phyloP scores from a whole-genome alignment of 176 grass and related monocot genomes.

The Thinopyrum elongatum region DNA sequence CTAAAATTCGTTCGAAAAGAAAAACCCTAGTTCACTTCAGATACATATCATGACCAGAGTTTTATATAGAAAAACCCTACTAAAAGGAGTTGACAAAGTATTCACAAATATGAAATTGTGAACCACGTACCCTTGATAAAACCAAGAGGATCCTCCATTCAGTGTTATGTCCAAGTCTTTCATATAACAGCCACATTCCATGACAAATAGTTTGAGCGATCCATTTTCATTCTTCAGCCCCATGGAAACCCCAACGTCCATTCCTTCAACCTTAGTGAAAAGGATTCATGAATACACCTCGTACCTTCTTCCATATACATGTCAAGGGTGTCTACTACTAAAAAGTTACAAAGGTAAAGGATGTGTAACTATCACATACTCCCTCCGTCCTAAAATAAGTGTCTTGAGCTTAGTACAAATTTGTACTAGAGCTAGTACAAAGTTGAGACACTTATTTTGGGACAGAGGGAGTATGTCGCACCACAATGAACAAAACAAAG shows the following conservation, averaged over 20 bases:
- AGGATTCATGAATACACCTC: slow-evolving; percentile 40
- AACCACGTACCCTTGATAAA: slow-evolving; percentile 88
- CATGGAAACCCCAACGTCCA: slow-evolving; percentile 84
- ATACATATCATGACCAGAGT: neutral
- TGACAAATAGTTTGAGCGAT: slow-evolving; percentile 63
- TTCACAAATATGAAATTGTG: neutral
- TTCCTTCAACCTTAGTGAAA: slow-evolving; percentile 80
- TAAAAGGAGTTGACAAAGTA: neutral
- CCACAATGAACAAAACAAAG: neutral
- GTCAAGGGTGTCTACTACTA: slow-evolving; percentile 22
- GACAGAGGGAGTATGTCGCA: no score
- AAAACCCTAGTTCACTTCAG: slow-evolving; percentile 3
- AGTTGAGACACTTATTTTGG: no score
- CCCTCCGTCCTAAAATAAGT: no score
- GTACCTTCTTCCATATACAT: slow-evolving; percentile 20
- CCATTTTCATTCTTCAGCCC: slow-evolving; percentile 84
- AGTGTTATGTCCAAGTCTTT: slow-evolving; percentile 58
- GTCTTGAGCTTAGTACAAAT: no score
- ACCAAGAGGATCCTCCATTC: slow-evolving; percentile 89
- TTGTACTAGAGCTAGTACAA: no score
- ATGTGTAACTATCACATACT: neutral
- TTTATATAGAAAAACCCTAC: neutral
- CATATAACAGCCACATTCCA: slow-evolving; percentile 82
- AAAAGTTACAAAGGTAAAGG: neutral
- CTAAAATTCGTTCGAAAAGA: neutral